These are phyloP conservation scores for Yamadazyma taylorii DNA, from an alignment of 1,139 yeast genomes.

Conservation along the genomic window DNA sequence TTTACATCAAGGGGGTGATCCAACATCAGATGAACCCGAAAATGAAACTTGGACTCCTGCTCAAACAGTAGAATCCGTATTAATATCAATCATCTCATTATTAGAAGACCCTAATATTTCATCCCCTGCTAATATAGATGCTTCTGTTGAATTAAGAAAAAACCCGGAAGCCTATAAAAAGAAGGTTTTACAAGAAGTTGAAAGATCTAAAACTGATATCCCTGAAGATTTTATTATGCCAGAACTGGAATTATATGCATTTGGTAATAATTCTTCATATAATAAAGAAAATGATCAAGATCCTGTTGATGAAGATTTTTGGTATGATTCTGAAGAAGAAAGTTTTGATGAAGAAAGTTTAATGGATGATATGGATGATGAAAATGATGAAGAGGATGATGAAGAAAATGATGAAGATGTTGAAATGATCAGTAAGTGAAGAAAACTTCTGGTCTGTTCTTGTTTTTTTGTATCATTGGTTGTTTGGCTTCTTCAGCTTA, in stretches of 20 bases:
- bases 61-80: constrained; percentile 88
- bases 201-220: constrained; percentile 76
- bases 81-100: constrained; percentile 84
- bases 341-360: constrained; percentile 55
- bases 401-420: constrained; percentile 51
- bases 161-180: constrained; percentile 77
- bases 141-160: constrained; percentile 88
- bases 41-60: constrained; percentile 97
- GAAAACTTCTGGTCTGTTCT: no score
- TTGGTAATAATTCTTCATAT: constrained; percentile 44
- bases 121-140: constrained; percentile 96
- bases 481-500: no score
- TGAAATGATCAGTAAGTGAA: constrained; percentile 32
- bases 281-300: constrained; percentile 53
- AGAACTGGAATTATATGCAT: constrained; percentile 57
- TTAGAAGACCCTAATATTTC: constrained; percentile 91
- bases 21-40: constrained; percentile 87
- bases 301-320: constrained; percentile 80
- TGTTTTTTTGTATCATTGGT: background rate
- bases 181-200: constrained; percentile 81
- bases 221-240: constrained; percentile 89
- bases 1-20: constrained; percentile 86
- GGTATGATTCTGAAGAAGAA: constrained; percentile 73
- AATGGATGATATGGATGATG: constrained; percentile 54
- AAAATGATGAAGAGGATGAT: constrained; percentile 57